Evolutionary conservation across 371 early-diverging fungal genomes (phyloP), one percentile per base, ranked within the genome.

Genomic region (Saksenaea oblongispora): DNA sequence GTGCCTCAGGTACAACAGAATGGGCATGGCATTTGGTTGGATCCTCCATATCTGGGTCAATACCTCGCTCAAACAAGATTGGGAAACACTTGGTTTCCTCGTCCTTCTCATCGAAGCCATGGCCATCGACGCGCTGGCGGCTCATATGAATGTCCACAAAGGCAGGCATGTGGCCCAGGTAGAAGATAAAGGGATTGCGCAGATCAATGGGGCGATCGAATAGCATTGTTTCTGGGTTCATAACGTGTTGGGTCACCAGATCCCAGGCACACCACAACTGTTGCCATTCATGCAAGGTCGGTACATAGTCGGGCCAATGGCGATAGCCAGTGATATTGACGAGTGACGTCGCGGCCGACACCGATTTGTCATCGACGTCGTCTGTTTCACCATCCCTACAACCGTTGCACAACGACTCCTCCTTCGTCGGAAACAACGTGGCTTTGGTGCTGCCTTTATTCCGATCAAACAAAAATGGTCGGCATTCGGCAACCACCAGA

Each of bases 121-220:
- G 78, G 1, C 81, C 63, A 54, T 86, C 83, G 0, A 73, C 69
- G 5, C 87, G 67, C 15, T 84, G 83, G 11, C 87, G 82, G 0
- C 93, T 77, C 27, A 95, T 69, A 41, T 91, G 89, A n/a, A 91
- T 90, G 67, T 96, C 95, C 56, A 93, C 64, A 63, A 96, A 96
- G 2, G 84, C 87, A 0, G 95, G 94, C 42, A 94, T 85, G 69
- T 96, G 97, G 13, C 95, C 97, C 15, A 94, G 75, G 66, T 96
- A 96, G 64, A 96, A 96, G 0, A 95, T 85, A 71, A 92, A 92
- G 2, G 95, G 95, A 58, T 94, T 95, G 14, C 97, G 90, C 34
- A 95, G 76, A 7, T 79, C 77, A 62, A 95, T 96, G 5, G 97
- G 94, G n/a, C 84, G 80, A 37, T 85, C 86, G 54, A 84, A 74